phyloP scores from a whole-genome alignment of 495 filamentous ascomycete genomes.

The Lichenothelia convexa region DNA sequence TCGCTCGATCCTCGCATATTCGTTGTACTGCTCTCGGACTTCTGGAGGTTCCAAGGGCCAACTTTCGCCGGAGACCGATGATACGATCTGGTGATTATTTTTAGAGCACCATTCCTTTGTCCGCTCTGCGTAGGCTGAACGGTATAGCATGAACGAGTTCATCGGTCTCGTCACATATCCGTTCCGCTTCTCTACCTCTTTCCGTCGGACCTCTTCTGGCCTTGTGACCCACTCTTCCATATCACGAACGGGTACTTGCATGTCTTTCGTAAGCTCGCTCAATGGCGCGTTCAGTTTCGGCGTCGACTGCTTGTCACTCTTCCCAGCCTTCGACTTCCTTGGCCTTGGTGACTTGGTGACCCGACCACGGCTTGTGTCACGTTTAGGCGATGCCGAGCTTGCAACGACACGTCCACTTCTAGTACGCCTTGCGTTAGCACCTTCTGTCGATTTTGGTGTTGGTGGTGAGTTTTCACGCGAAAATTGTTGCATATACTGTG shows the following conservation, averaged over 20 bases:
- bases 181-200: constrained; percentile 48
- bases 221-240: constrained; percentile 73
- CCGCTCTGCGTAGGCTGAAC: constrained; percentile 76
- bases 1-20: constrained; percentile 63
- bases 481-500: constrained; percentile 8
- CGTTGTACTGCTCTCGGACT: constrained; percentile 62
- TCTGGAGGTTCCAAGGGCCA: constrained; percentile 66
- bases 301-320: constrained; percentile 29
- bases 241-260: constrained; percentile 47
- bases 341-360: constrained; percentile 30
- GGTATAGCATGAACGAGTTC: constrained; percentile 98
- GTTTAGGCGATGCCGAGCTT: constrained; percentile 12
- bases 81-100: constrained; percentile 91
- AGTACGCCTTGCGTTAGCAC: constrained; percentile 20
- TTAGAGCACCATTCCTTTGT: constrained; percentile 67
- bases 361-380: constrained; percentile 14
- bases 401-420: constrained; percentile 29
- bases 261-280: constrained; percentile 56
- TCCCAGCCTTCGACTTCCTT: constrained; percentile 32
- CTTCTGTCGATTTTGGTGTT: constrained; percentile 21
- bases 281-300: constrained; percentile 47
- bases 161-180: constrained; percentile 81
- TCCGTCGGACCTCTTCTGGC: constrained; percentile 39
- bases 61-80: constrained; percentile 60
- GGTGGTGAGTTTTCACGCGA: constrained; percentile 20